phyloP scores from a whole-genome alignment of 495 filamentous ascomycete species.

The Annulohypoxylon stygium region DNA sequence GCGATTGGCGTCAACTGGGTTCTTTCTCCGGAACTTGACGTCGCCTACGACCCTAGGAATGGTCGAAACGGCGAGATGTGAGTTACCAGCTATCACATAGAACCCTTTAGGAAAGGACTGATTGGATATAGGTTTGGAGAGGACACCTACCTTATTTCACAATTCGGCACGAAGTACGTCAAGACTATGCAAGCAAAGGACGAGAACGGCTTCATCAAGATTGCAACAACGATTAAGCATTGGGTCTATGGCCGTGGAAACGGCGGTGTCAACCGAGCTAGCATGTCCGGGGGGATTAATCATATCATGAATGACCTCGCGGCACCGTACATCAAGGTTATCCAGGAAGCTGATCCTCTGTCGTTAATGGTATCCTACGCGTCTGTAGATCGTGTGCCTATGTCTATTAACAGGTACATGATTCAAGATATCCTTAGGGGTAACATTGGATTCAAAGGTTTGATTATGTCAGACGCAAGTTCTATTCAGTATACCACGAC shows the following conservation, averaged over 20 bases:
- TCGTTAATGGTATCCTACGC: constrained; percentile 36
- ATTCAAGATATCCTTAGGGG: constrained; percentile 60
- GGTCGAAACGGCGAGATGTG: constrained; percentile 43
- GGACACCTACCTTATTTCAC: constrained; percentile 30
- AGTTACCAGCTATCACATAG: not conserved
- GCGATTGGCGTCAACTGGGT: constrained; percentile 39
- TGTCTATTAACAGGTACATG: constrained; percentile 62
- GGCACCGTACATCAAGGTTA: constrained; percentile 35
- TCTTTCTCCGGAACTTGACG: constrained; percentile 36
- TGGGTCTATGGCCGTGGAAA: constrained; percentile 36
- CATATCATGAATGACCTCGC: constrained; percentile 39
- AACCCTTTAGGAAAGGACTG: not conserved
- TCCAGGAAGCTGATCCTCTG: constrained; percentile 22
- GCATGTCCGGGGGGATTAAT: constrained; percentile 35
- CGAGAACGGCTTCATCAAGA: constrained; percentile 38
- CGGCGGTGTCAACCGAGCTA: constrained; percentile 42
- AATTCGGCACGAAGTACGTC: constrained; percentile 38
- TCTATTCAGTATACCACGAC: constrained; percentile 23
- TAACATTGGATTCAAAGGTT: constrained; percentile 31
- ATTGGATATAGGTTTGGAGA: constrained; percentile 33
- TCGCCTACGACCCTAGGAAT: constrained; percentile 38
- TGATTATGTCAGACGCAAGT: constrained; percentile 43
- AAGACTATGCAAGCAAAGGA: constrained; percentile 44
- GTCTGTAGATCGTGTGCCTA: constrained; percentile 37
- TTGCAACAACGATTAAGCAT: constrained; percentile 43